Evolutionary conservation across 257 asterid genomes (phyloP).

Genomic region (Fraxinus pennsylvanica): DNA sequence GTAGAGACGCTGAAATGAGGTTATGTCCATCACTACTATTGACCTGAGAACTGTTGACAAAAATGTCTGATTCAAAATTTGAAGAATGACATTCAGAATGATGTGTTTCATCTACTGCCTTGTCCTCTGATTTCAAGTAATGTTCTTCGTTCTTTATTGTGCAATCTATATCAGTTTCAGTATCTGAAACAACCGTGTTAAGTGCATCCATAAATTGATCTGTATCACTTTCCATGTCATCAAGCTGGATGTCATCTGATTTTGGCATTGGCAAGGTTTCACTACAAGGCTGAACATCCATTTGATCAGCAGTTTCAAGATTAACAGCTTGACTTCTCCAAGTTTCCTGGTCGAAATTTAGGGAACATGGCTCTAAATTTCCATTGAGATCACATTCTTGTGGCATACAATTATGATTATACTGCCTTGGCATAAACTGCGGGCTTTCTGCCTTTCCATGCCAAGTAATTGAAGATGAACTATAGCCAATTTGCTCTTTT

Average conservation of each 20-base stretch:
- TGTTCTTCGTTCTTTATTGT: slow-evolving; percentile 50
- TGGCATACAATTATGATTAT: slow-evolving; percentile 36
- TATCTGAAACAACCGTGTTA: slow-evolving; percentile 78
- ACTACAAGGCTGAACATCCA: slow-evolving; percentile 30
- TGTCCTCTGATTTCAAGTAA: slow-evolving; percentile 42
- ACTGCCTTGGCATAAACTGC: slow-evolving; percentile 33
- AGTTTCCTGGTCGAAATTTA: slow-evolving; percentile 36
- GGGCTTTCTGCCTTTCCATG: slow-evolving; percentile 52
- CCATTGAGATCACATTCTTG: slow-evolving; percentile 32
- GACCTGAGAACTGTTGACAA: slow-evolving; percentile 6
- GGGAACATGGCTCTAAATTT: slow-evolving; percentile 39
- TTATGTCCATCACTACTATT: slow-evolving; percentile 8
- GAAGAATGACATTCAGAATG: slow-evolving; percentile 34
- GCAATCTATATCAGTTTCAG: slow-evolving; percentile 69
- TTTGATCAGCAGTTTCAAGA: slow-evolving; percentile 32
- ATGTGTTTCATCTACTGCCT: slow-evolving; percentile 32
- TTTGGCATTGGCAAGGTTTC: slow-evolving; percentile 31
- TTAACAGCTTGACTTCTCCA: slow-evolving; percentile 31
- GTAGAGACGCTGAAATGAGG: slow-evolving; percentile 16
- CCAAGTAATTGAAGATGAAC: slow-evolving; percentile 56
- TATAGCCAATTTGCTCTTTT: slow-evolving; percentile 51
- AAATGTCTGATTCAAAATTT: not conserved
- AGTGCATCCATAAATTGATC: slow-evolving; percentile 90
- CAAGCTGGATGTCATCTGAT: slow-evolving; percentile 39
- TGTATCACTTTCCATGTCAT: slow-evolving; percentile 67